These are phyloP conservation scores for Closterium sp. DNA, from an alignment of 139 green algal genomes.

Conservation along the genomic window DNA sequence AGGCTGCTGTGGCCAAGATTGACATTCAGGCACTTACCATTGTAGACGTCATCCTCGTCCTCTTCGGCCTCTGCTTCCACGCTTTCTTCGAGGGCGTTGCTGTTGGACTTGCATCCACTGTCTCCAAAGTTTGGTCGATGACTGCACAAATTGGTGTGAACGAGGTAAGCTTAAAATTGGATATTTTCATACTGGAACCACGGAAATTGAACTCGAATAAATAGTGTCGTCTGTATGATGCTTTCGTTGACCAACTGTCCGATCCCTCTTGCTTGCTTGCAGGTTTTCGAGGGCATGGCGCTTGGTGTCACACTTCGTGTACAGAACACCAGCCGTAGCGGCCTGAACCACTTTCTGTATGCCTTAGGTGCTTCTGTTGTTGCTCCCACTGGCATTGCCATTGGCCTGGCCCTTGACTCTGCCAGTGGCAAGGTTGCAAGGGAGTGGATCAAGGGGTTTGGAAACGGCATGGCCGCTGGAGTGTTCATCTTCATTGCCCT, in stretches of 20 bases:
- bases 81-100: neutral
- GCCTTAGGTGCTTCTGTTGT: neutral
- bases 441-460: constrained; percentile 6
- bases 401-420: constrained; percentile 24
- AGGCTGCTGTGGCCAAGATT: neutral
- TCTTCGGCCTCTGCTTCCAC: neutral
- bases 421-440: neutral
- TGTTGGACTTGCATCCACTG: neutral
- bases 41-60: neutral
- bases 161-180: neutral
- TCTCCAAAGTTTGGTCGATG: neutral
- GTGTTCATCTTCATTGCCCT: constrained; percentile 30
- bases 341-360: neutral
- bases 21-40: constrained; percentile 5
- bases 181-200: neutral
- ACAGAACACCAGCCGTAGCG: neutral
- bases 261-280: neutral
- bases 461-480: constrained; percentile 21
- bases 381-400: constrained; percentile 12
- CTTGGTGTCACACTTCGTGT: constrained; percentile 15
- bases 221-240: too few relatives aligned
- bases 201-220: too few relatives aligned
- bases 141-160: neutral
- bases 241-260: too few relatives aligned
- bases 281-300: constrained; percentile 28